These are phyloP conservation scores for Terfezia claveryi DNA, from an alignment of 495 filamentous ascomycete genomes.

Conservation along the genomic window DNA sequence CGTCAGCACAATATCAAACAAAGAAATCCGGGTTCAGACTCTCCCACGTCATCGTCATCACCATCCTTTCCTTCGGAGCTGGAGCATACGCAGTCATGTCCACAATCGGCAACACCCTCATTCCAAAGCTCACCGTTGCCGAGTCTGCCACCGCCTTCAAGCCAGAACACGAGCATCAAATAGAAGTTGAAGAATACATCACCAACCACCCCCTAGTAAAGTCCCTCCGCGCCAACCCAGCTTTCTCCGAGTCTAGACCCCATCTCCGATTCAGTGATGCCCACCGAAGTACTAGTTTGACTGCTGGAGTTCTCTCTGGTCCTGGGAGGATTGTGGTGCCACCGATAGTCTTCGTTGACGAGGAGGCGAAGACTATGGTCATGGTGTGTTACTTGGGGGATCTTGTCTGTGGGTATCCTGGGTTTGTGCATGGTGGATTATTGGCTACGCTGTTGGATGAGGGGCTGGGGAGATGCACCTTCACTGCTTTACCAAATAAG, in stretches of 20 bases:
- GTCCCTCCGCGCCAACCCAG: constrained; percentile 41
- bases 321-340: constrained; percentile 58
- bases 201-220: constrained; percentile 47
- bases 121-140: constrained; percentile 31
- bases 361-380: constrained; percentile 46
- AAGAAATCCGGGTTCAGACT: no score
- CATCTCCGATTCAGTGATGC: constrained; percentile 59
- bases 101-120: neutral
- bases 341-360: constrained; percentile 51
- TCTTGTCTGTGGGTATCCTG: constrained; percentile 74
- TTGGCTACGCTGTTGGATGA: constrained; percentile 86
- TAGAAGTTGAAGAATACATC: constrained; percentile 48
- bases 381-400: constrained; percentile 59
- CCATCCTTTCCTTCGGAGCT: neutral
- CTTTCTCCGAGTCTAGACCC: constrained; percentile 57
- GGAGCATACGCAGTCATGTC: neutral
- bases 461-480: constrained; percentile 68
- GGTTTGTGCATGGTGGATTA: constrained; percentile 78
- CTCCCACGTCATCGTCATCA: no score
- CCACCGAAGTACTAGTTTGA: constrained; percentile 51
- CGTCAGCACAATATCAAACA: no score
- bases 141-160: constrained; percentile 36
- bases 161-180: constrained; percentile 36
- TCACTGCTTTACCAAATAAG: constrained; percentile 69
- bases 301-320: constrained; percentile 53